Percentiles rank a stretch among this genome's conserved stretches.
Evolutionary conservation across 768 basidiomycete genomes (phyloP).

Genomic region (Tubosaeta sp.): DNA sequence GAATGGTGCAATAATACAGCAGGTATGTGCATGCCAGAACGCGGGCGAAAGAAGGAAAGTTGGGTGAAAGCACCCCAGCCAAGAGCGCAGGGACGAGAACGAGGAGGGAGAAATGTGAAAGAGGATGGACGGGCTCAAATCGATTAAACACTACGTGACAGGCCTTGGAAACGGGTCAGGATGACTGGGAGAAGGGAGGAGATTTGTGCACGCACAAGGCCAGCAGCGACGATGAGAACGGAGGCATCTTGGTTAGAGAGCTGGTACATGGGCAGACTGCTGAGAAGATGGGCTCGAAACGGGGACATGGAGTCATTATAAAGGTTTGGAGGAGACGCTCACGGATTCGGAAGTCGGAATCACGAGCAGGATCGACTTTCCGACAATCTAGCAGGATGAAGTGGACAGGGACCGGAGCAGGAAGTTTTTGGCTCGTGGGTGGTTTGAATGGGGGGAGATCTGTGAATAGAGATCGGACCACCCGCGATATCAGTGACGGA

Average conservation of each 20-base stretch:
- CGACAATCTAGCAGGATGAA: slow-evolving; percentile 31
- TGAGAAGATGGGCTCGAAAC: slow-evolving; percentile 15
- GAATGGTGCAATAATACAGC: slow-evolving; percentile 29
- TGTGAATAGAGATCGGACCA: slow-evolving; percentile 15
- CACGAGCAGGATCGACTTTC: slow-evolving; percentile 32
- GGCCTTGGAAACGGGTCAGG: slow-evolving; percentile 19
- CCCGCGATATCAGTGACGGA: slow-evolving; percentile 17
- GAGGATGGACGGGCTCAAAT: slow-evolving; percentile 26
- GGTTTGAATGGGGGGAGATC: slow-evolving; percentile 10
- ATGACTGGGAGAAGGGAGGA: background rate
- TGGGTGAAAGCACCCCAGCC: slow-evolving; percentile 10
- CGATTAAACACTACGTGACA: slow-evolving; percentile 32
- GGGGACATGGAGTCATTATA: slow-evolving; percentile 19
- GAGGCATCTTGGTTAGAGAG: slow-evolving; percentile 19
- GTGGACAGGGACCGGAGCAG: slow-evolving; percentile 18
- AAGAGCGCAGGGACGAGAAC: slow-evolving; percentile 19
- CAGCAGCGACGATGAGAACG: slow-evolving; percentile 17
- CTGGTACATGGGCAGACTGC: slow-evolving; percentile 16
- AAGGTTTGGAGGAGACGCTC: slow-evolving; percentile 22
- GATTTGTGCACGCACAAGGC: slow-evolving; percentile 16
- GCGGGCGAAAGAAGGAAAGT: slow-evolving; percentile 10
- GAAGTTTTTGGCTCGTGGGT: slow-evolving; percentile 22
- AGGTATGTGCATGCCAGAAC: slow-evolving; percentile 16
- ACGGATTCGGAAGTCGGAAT: slow-evolving; percentile 31
- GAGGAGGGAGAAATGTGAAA: slow-evolving; percentile 26